Evolutionary conservation across 1,284 basidiomycete species (phyloP), one percentile per base, ranked within the genome.

Genomic region (Microbotryum silenes-acaulis): DNA sequence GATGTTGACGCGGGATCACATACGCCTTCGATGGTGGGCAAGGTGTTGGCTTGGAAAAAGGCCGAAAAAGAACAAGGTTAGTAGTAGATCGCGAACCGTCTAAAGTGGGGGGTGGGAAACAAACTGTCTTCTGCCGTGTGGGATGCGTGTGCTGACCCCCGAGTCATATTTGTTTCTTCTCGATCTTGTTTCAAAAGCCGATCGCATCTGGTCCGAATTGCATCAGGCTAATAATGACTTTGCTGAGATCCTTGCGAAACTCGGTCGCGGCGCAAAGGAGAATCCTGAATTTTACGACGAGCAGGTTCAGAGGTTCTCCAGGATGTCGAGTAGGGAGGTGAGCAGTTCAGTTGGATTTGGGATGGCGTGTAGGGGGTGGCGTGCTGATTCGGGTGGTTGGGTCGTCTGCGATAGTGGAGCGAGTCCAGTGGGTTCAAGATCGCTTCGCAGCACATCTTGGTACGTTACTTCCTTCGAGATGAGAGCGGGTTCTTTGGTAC

Each of bases 1-100:
- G 92, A 97, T 72, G 89, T 97, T 7, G 89, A 93, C 71, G 89
- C 88, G 3, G 92, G 92, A 12, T 92, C 88, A 68, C 88, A 96
- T 72, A 96, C 93, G 2, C 93, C 93, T 1, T 89, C 88, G 52
- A 83, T 96, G 57, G 90, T 92, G 5, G 84, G 87, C 33, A 86
- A 89, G 74, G 92, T 97, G 2, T 77, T 93, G 61, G 84, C 84
- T 71, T 97, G 92, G 92, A 81, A 88, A 62, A 82, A 85, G 72
- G 80, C 83, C 63, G 78, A 84, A 62, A 74, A 77, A 16, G 78
- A 77, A 44, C 78, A 82, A 74, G 86, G 88, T 84, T 62, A 62
- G 77, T 20, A 53, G 23, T 23, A 2, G n/a, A 21, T 4, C 29
- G n/a, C 12, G n/a, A 27, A 31, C 25, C 10, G 2, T 25, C 25